Conservation (phyloP, 371 early-diverging fungal genomes). For the Globomyces sp. region DNA sequence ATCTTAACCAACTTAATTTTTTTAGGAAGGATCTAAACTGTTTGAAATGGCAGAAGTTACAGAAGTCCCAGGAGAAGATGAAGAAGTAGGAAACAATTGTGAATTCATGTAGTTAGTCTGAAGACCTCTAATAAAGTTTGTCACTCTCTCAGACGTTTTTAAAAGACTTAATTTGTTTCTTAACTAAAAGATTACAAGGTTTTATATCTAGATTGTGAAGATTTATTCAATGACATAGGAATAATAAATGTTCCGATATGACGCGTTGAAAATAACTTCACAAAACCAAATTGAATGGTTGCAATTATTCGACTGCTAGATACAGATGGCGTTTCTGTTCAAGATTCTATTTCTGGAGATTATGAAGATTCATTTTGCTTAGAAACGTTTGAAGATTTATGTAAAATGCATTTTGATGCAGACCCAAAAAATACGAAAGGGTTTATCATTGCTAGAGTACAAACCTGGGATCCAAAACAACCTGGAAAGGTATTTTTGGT, state of each 20-base stretch:
- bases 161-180: too few species aligned
- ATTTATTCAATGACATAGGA: too few species aligned
- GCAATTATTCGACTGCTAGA: constrained; percentile 48
- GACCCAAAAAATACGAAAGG: constrained; percentile 40
- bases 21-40: constrained; percentile 46
- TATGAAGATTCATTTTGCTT: constrained; percentile 56
- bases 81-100: neutral
- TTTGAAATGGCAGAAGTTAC: constrained; percentile 57
- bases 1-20: too few species aligned
- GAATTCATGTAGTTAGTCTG: neutral
- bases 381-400: constrained; percentile 53
- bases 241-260: too few species aligned
- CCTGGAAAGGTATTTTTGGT: constrained; percentile 44
- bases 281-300: neutral
- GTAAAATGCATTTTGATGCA: constrained; percentile 31
- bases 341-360: constrained; percentile 49
- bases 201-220: too few species aligned
- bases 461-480: constrained; percentile 61
- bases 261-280: too few species aligned
- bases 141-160: too few species aligned
- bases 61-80: constrained; percentile 21
- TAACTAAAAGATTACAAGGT: too few species aligned
- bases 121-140: neutral
- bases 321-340: constrained; percentile 36
- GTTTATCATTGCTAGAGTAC: constrained; percentile 59